A percentile compares a stretch with the other conserved stretches of the same genome.
phyloP scores from a whole-genome alignment of 441 rosid genomes.

The Adansonia madagascariensis region DNA sequence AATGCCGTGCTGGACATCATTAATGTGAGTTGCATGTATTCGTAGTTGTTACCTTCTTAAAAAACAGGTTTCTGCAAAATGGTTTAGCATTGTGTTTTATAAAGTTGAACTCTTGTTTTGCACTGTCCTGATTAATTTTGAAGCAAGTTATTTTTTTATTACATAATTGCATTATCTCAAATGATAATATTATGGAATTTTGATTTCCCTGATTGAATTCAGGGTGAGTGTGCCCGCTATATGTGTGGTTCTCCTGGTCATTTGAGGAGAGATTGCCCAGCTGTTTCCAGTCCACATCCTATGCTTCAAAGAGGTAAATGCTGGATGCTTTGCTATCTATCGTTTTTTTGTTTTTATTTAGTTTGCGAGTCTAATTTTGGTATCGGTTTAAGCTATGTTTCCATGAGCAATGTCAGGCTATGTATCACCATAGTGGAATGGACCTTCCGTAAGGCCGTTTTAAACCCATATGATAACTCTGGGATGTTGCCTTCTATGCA shows the following conservation, averaged over 20 bases:
- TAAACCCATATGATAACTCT: conserved; percentile 38
- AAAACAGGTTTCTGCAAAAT: neutral
- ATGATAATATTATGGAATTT: neutral
- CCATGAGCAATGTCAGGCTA: conserved; percentile 38
- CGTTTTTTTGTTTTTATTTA: neutral
- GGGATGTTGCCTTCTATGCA: conserved; percentile 42
- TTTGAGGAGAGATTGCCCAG: conserved; percentile 55
- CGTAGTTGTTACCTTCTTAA: neutral
- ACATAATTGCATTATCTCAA: neutral
- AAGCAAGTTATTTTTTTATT: neutral
- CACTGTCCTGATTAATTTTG: neutral
- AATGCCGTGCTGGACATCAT: neutral
- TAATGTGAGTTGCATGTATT: neutral
- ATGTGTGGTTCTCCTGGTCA: conserved; percentile 58
- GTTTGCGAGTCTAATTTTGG: neutral
- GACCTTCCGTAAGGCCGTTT: conserved; percentile 37
- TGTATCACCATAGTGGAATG: conserved; percentile 43
- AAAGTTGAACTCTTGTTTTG: conserved; percentile 3
- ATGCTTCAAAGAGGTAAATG: conserved; percentile 46
- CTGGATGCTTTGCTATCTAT: neutral
- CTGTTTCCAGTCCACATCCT: conserved; percentile 36
- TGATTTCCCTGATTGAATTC: conserved; percentile 24
- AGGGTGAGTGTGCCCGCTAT: conserved; percentile 53
- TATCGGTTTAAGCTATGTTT: conserved; percentile 30
- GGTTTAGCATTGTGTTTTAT: neutral